Conservation (phyloP, 164 flowering plant genomes). For the Warburgia ugandensis region DNA sequence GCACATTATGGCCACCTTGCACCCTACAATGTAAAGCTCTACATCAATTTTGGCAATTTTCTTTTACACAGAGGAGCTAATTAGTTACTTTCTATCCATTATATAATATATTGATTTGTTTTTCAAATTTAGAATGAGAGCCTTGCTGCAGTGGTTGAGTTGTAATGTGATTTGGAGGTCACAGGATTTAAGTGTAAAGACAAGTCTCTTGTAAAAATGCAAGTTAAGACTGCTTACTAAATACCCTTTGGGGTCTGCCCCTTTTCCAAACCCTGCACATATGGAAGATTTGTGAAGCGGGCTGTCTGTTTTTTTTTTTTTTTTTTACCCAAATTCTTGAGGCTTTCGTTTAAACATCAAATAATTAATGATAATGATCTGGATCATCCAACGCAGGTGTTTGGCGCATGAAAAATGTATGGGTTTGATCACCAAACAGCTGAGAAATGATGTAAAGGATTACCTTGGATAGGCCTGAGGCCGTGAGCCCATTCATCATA, state of each 20-base stretch:
- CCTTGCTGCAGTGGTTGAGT: background rate
- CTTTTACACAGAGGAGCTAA: background rate
- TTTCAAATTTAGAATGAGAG: background rate
- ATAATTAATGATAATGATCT: background rate
- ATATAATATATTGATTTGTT: background rate
- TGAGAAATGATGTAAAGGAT: background rate
- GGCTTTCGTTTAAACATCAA: background rate
- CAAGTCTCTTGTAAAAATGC: too few species aligned
- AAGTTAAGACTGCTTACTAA: too few species aligned
- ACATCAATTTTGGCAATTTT: background rate
- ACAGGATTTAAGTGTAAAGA: background rate
- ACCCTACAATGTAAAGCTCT: slow-evolving; percentile 21
- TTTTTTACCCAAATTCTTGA: background rate
- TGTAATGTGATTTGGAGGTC: background rate
- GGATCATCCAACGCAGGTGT: background rate
- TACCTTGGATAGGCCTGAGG: slow-evolving; percentile 57
- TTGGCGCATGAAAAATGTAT: background rate
- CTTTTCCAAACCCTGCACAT: too few species aligned
- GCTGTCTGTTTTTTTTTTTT: background rate
- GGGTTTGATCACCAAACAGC: background rate
- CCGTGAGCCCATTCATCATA: slow-evolving; percentile 61
- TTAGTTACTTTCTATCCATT: background rate
- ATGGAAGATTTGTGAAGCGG: too few species aligned
- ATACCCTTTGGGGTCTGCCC: too few species aligned
- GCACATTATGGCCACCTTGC: slow-evolving; percentile 56